Percentiles rank a stretch among this genome's conserved stretches.
Conservation (phyloP, 2,329 filamentous ascomycete genomes). For the Elsinoe australis region DNA sequence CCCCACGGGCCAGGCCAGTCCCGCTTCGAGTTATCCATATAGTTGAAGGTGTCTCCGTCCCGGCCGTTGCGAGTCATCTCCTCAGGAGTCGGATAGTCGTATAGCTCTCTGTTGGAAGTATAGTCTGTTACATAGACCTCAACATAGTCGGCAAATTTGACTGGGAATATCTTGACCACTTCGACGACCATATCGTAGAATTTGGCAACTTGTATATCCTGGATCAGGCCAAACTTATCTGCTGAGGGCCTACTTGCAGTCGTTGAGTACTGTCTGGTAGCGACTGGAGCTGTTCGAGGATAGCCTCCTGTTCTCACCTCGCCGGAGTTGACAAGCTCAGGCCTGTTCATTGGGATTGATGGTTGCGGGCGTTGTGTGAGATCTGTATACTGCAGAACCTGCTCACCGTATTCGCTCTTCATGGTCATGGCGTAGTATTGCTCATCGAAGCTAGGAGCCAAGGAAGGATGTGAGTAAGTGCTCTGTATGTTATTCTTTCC, state of each 20-base stretch:
- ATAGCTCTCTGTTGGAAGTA: slow-evolving; percentile 61
- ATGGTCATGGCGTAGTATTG: slow-evolving; percentile 22
- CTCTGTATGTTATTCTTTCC: slow-evolving; percentile 9
- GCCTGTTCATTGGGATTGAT: no score
- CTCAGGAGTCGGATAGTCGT: slow-evolving; percentile 42
- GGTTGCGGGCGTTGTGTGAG: no score
- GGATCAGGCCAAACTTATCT: slow-evolving; percentile 57
- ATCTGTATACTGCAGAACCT: neutral
- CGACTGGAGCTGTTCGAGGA: no score
- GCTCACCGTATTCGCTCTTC: slow-evolving; percentile 3
- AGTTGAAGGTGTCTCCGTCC: slow-evolving; percentile 52
- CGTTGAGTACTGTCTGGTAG: no score
- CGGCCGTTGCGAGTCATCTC: slow-evolving; percentile 29
- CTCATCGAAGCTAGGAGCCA: slow-evolving; percentile 18
- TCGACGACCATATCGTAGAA: slow-evolving; percentile 67
- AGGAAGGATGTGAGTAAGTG: slow-evolving; percentile 1
- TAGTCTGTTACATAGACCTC: slow-evolving; percentile 77
- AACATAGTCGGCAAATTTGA: slow-evolving; percentile 34
- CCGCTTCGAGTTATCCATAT: slow-evolving; percentile 34
- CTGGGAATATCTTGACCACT: slow-evolving; percentile 53
- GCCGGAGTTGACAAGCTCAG: no score
- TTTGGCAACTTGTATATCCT: slow-evolving; percentile 48
- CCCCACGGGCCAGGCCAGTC: slow-evolving; percentile 71
- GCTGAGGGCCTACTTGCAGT: neutral
- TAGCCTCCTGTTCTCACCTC: no score